Evolutionary conservation across 2,329 filamentous ascomycete species (phyloP).

Genomic region (Pseudocercospora eumusae): DNA sequence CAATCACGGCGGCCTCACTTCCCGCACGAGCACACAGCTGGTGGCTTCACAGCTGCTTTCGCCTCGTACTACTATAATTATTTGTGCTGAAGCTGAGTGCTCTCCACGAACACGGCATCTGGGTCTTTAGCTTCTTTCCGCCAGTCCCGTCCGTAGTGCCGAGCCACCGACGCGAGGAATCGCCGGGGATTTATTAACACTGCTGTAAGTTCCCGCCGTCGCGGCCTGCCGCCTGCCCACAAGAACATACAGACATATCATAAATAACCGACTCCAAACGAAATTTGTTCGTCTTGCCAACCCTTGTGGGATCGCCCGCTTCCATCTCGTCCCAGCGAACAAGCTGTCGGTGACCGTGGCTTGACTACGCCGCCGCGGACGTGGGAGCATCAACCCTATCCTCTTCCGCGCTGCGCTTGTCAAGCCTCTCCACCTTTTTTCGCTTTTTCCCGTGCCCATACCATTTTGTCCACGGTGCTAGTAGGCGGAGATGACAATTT

Average conservation of each 20-base stretch:
- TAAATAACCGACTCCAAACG: too few relatives aligned
- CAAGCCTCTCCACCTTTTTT: conserved; percentile 13
- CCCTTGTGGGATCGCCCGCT: conserved; percentile 21
- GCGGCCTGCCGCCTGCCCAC: conserved; percentile 5
- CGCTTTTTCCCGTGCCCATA: too few relatives aligned
- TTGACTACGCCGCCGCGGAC: conserved; percentile 25
- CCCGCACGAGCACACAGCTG: not conserved
- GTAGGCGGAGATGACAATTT: conserved; percentile 24
- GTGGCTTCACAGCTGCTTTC: not conserved
- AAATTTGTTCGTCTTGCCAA: conserved; percentile 28
- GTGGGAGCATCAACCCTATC: conserved; percentile 26
- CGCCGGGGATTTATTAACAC: too few relatives aligned
- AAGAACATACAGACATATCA: too few relatives aligned
- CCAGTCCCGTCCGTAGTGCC: conserved; percentile 21
- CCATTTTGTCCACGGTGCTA: conserved; percentile 18
- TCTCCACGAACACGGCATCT: conserved; percentile 18
- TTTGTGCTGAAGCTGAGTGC: not conserved
- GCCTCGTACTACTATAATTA: not conserved
- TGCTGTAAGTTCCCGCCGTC: conserved; percentile 21
- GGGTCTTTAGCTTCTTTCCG: conserved; percentile 19
- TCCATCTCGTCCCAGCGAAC: conserved; percentile 19
- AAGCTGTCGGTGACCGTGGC: conserved; percentile 27
- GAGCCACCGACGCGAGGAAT: conserved; percentile 23
- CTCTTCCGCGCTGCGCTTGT: conserved; percentile 13
- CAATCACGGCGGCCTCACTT: not conserved